Evolutionary conservation across 768 basidiomycete genomes (phyloP), one percentile per base, ranked within the genome.

Genomic region (Phaeotremella fagi): DNA sequence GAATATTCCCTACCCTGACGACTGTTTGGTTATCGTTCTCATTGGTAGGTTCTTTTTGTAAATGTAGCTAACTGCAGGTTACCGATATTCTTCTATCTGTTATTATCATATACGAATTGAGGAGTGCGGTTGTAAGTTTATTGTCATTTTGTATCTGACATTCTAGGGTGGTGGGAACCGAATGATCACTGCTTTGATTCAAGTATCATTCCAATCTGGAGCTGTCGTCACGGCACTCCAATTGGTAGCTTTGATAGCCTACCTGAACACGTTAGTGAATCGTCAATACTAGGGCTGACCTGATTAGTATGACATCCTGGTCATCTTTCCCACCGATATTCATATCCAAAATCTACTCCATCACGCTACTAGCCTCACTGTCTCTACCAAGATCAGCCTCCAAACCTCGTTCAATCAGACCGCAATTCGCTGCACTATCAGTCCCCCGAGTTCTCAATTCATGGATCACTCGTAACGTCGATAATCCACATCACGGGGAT

Each of bases 261-360:
- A 55, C 31, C 22, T 52, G 3, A 14, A 33, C 11, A 43, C 28
- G 59, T 64, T 26, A 53, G 56, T 46, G 26, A 24, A 15, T 7
- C 14, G 28, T 43, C 25, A 23, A n/a, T 18, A 6, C 9, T 12
- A 24, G 12, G 6, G 41, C 6, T 43, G 41, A 33, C 16, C 31
- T 7, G 16, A 33, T 7, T 16, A 41, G 9, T 6, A 41, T 20
- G 22, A 37, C 58, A 16, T 45, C 54, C 23, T 63, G 62, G 62
- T 37, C 52, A 28, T 52, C 57, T 33, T 60, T 63, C 48, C 54
- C 62, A 16, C 45, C 47, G 7, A 60, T 63, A 27, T 63, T 63
- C 58, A 53, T 63, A 9, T 53, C 58, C 31, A 63, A 63, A 29
- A 31, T 59, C 35, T 63, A 63, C 49, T 57, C 55, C 22, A 36